Percentiles rank a stretch among this genome's conserved stretches.
phyloP scores from a whole-genome alignment of 176 grass and related monocot genomes.

The Olyra latifolia region DNA sequence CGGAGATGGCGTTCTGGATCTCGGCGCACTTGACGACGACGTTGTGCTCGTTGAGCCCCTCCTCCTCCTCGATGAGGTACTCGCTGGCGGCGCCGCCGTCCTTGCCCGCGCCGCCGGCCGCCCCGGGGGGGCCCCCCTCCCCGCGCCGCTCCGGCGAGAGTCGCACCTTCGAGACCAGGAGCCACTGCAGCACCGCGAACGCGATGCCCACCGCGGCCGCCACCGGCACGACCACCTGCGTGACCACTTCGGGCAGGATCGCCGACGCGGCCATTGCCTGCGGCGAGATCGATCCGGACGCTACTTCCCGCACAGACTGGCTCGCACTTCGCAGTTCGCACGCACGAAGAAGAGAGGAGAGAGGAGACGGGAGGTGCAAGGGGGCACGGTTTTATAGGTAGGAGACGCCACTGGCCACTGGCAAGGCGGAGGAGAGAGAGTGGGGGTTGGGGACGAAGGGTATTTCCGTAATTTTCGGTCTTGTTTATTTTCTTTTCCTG shows the following conservation, averaged over 20 bases:
- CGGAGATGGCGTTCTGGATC: constrained; percentile 88
- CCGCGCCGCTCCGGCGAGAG: constrained; percentile 39
- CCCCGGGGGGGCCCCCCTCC: not conserved
- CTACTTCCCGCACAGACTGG: no score
- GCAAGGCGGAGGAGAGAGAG: not conserved
- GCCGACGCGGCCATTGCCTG: constrained; percentile 44
- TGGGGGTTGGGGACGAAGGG: not conserved
- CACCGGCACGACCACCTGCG: constrained; percentile 66
- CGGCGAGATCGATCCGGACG: not conserved
- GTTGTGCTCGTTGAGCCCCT: constrained; percentile 87
- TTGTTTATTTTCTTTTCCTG: not conserved
- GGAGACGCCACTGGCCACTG: not conserved
- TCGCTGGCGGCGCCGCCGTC: constrained; percentile 51
- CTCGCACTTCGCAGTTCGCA: not conserved
- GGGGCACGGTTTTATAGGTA: constrained; percentile 23
- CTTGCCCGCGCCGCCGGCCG: constrained; percentile 27
- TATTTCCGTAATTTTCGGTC: not conserved
- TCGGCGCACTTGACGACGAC: constrained; percentile 87
- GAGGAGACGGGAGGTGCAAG: not conserved
- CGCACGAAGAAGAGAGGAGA: not conserved
- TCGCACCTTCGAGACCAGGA: constrained; percentile 76
- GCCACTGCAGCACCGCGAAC: constrained; percentile 76
- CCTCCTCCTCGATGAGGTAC: constrained; percentile 87
- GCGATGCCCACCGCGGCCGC: constrained; percentile 72
- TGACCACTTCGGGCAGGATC: constrained; percentile 69